Percentiles rank a stretch among this genome's conserved stretches.
Conservation (phyloP, 192 early-diverging fungal genomes). For the Entomortierella beljakovae region DNA sequence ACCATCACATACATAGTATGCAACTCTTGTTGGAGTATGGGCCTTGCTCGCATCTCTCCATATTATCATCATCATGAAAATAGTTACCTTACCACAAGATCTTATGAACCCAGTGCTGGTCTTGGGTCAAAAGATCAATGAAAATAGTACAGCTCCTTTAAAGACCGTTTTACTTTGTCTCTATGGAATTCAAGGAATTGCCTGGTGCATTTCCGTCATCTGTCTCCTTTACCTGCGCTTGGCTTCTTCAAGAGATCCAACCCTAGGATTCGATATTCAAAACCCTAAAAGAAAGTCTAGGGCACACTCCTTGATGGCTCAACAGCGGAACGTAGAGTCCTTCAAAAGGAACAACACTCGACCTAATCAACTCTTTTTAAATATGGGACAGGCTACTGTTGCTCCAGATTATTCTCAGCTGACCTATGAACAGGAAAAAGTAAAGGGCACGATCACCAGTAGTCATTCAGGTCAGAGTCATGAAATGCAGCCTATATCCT, state of each 20-base stretch:
- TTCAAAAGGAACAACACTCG: background rate
- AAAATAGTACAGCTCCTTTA: slow-evolving; percentile 1
- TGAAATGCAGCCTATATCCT: background rate
- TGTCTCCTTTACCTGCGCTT: slow-evolving; percentile 11
- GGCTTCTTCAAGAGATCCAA: slow-evolving; percentile 1
- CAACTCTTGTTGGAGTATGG: slow-evolving; percentile 35
- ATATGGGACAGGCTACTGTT: slow-evolving; percentile 15
- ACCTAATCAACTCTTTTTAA: slow-evolving; percentile 19
- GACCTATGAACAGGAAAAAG: slow-evolving; percentile 5
- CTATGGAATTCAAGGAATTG: slow-evolving; percentile 18
- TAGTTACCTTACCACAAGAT: slow-evolving; percentile 9
- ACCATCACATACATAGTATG: slow-evolving; percentile 12
- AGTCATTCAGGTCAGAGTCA: background rate
- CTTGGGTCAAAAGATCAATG: slow-evolving; percentile 25
- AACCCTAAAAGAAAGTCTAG: slow-evolving; percentile 9
- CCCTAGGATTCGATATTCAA: slow-evolving; percentile 36
- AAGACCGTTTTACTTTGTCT: slow-evolving; percentile 14
- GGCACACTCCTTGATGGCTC: slow-evolving; percentile 14
- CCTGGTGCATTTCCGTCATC: slow-evolving; percentile 23
- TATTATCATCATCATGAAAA: slow-evolving; percentile 13
- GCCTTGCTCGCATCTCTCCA: slow-evolving; percentile 22
- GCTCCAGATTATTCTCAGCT: slow-evolving; percentile 6
- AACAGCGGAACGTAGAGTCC: background rate
- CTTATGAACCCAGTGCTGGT: slow-evolving; percentile 17
- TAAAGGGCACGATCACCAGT: background rate